Base-by-base conservation (phyloP, 2,329 filamentous ascomycete genomes). In the Colletotrichum gigasporum region DNA sequence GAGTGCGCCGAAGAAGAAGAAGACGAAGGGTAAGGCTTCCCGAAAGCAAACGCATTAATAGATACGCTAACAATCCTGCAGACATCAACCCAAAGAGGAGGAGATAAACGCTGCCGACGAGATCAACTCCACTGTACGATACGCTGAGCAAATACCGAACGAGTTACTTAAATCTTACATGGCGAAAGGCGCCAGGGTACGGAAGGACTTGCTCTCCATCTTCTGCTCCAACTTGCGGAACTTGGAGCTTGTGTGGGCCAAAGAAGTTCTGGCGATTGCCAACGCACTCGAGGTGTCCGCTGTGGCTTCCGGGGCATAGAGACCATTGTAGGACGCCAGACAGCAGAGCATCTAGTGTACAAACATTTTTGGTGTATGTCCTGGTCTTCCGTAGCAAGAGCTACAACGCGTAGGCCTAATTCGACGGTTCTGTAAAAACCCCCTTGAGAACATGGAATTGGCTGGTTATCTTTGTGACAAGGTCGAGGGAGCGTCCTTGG, bases 1-100 rank as follows among this genome's bases (percentile, higher is more conserved):
- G 84, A 90, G 90, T 58, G 87, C 91, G 44, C 94, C 95, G 7
- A 87, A 96, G 87, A 97, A 97, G 87, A 96, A 96, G 85, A 90
- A 84, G 74, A 89, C 76, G 74, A 77, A 71, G 72, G 67, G 69
- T 65, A 42, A 20, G 60, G 14, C 41, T 41, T 12, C 5, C 7
- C 3, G 5, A 3, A 30, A 11, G 10, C 18, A 1, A 7, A 9
- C 5, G 12, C 5, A n/a, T n/a, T 30, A 20, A 12, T 55, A 70
- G 34, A 7, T 4, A 30, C 18, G 76, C 82, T 77, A 73, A 75
- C 65, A 11, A 7, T 24, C 20, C 39, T 66, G 62, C 75, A 71
- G 75, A n/a, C n/a, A n/a, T 74, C 54, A 82, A 83, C n/a, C n/a
- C n/a, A 75, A 80, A 79, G 71, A 80, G 76, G 74, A 80, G 75